Percentiles rank a stretch among this genome's conserved stretches.
phyloP scores from a whole-genome alignment of 495 filamentous ascomycete genomes.

The Hypomontagnella monticulosa region DNA sequence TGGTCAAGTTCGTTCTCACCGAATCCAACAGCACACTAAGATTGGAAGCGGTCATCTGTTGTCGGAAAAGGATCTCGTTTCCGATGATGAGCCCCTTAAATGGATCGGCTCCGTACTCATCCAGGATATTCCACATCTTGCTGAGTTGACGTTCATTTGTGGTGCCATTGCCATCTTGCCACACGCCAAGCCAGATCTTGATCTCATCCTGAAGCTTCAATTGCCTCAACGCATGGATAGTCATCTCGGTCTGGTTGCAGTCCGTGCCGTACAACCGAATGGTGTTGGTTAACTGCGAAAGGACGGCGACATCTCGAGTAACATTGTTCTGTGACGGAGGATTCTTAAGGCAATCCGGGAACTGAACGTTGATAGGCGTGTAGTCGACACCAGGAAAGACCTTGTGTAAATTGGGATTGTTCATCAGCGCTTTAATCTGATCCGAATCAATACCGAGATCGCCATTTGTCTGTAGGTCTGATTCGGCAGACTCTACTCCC shows the following conservation, averaged over 20 bases:
- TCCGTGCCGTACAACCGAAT: conserved; percentile 95
- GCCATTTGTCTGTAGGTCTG: conserved; percentile 65
- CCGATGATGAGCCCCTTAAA: conserved; percentile 92
- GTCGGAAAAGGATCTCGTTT: conserved; percentile 90
- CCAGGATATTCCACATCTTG: conserved; percentile 83
- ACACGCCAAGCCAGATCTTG: conserved; percentile 96
- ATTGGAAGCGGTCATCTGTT: conserved; percentile 71
- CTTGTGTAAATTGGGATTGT: conserved; percentile 82
- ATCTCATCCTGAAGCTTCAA: conserved; percentile 75
- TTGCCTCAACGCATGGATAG: conserved; percentile 80
- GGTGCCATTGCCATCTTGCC: conserved; percentile 85
- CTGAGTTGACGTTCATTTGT: conserved; percentile 83
- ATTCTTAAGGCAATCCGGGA: conserved; percentile 81
- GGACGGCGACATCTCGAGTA: conserved; percentile 88
- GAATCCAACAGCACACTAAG: conserved; percentile 72
- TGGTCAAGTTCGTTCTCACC: conserved; percentile 77
- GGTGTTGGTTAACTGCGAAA: conserved; percentile 89
- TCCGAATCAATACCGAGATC: conserved; percentile 77
- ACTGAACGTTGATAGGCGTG: conserved; percentile 89
- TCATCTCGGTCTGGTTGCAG: conserved; percentile 98
- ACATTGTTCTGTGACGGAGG: conserved; percentile 93
- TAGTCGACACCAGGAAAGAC: conserved; percentile 99
- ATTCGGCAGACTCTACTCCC: conserved; percentile 45
- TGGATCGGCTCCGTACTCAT: conserved; percentile 67
- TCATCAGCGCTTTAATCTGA: conserved; percentile 84